These are phyloP conservation scores for Russula sp. DNA, from an alignment of 768 basidiomycete species.

Conservation along the genomic window DNA sequence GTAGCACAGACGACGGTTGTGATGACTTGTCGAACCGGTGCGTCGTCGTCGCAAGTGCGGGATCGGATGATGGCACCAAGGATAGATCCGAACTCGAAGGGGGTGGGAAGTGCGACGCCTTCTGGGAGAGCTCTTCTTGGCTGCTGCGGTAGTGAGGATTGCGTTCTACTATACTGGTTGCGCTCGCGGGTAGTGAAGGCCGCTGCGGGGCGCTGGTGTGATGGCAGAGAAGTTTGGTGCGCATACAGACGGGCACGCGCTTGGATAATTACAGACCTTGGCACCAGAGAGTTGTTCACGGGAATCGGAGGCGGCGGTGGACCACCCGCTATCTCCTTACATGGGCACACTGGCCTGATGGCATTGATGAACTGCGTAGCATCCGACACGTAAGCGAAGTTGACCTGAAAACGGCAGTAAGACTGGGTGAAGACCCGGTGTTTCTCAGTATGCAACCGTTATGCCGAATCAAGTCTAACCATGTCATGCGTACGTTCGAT, in stretches of 20 bases:
- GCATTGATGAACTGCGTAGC: slow-evolving; percentile 58
- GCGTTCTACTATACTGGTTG: background rate
- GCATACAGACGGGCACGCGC: background rate
- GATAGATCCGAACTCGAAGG: slow-evolving; percentile 21
- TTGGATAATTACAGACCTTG: slow-evolving; percentile 16
- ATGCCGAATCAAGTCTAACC: background rate
- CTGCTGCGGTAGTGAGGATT: background rate
- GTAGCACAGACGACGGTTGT: slow-evolving; percentile 1
- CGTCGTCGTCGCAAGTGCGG: background rate
- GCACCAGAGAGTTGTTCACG: slow-evolving; percentile 30
- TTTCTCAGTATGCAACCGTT: slow-evolving; percentile 5
- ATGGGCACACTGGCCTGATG: slow-evolving; percentile 69
- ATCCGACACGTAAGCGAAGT: slow-evolving; percentile 51
- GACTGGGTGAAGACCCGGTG: slow-evolving; percentile 42
- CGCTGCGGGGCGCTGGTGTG: slow-evolving; percentile 4
- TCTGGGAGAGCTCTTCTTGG: slow-evolving; percentile 3
- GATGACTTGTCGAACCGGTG: background rate
- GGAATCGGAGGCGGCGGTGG: slow-evolving; percentile 32
- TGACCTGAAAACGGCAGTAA: slow-evolving; percentile 75
- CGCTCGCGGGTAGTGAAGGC: background rate
- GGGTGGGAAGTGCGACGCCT: background rate
- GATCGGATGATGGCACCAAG: slow-evolving; percentile 11
- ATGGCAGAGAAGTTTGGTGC: background rate
- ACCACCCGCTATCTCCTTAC: slow-evolving; percentile 53
- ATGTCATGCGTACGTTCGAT: slow-evolving; percentile 8